A percentile compares a stretch with the other conserved stretches of the same genome.
phyloP scores from a whole-genome alignment of 805 yeast species.

The Limtongia smithiae region DNA sequence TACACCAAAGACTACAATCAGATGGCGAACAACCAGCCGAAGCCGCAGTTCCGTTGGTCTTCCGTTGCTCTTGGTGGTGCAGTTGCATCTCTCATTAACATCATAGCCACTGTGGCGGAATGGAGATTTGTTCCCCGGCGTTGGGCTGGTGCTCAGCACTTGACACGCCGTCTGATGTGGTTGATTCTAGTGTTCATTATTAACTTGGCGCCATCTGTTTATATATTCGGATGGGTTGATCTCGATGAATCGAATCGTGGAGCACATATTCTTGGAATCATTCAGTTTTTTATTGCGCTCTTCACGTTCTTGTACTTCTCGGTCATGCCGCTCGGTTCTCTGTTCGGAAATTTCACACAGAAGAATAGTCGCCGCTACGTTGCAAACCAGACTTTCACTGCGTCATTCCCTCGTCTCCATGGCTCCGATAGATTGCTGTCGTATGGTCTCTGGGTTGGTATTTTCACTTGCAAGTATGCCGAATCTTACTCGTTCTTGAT shows the following conservation, averaged over 20 bases:
- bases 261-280: constrained; percentile 75
- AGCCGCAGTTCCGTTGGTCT: constrained; percentile 89
- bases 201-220: constrained; percentile 83
- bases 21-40: constrained; percentile 78
- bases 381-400: constrained; percentile 94
- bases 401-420: constrained; percentile 71
- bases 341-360: constrained; percentile 88
- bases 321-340: constrained; percentile 93
- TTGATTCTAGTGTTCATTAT: constrained; percentile 59
- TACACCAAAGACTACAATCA: constrained; percentile 86
- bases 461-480: constrained; percentile 79
- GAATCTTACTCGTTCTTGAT: constrained; percentile 94
- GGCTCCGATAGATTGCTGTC: constrained; percentile 98
- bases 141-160: constrained; percentile 99
- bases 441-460: constrained; percentile 82
- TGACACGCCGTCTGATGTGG: constrained; percentile 81
- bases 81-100: constrained; percentile 75
- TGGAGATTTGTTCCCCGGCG: constrained; percentile 96
- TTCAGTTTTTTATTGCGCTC: constrained; percentile 83
- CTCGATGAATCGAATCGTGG: constrained; percentile 61
- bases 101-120: constrained; percentile 83
- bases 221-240: constrained; percentile 78
- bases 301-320: constrained; percentile 82
- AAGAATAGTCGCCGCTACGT: constrained; percentile 82
- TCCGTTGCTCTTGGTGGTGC: constrained; percentile 89